A percentile compares a stretch with the other conserved stretches of the same genome.
Conservation (phyloP, 192 early-diverging fungal genomes). For the Jimgerdemannia flammicorona region DNA sequence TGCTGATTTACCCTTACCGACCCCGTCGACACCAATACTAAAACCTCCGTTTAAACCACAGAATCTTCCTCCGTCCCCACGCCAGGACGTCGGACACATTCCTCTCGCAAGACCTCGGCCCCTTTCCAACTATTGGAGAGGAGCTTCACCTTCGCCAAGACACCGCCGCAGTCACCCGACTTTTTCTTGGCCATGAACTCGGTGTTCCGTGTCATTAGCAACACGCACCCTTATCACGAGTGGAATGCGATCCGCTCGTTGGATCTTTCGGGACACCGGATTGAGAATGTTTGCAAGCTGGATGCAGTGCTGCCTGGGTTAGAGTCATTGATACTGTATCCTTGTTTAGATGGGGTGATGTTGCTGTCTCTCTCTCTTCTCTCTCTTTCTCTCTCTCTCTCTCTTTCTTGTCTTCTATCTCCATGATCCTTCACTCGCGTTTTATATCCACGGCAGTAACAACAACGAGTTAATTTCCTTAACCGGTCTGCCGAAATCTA, state of each 20-base stretch:
- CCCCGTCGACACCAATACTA: no score
- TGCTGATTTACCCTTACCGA: no score
- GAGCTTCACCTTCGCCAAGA: neutral
- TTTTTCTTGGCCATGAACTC: neutral
- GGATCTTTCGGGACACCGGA: neutral
- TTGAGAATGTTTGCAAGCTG: neutral
- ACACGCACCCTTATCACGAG: neutral
- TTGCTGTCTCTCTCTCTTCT: neutral
- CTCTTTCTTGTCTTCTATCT: no score
- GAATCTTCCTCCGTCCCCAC: neutral
- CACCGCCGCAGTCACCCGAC: neutral
- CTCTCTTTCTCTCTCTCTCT: no score
- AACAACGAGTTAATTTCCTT: neutral
- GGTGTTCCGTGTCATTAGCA: neutral
- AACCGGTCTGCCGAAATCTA: neutral
- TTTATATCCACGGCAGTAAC: neutral
- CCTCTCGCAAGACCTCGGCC: neutral
- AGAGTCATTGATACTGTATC: neutral
- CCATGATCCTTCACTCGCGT: neutral
- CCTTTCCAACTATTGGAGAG: neutral
- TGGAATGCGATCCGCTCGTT: neutral
- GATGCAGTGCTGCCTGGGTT: neutral
- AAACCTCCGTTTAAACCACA: neutral
- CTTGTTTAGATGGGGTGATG: neutral
- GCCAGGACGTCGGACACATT: neutral